A percentile compares a stretch with the other conserved stretches of the same genome.
These are phyloP conservation scores for Haplographium delicatum DNA, from an alignment of 495 filamentous ascomycete species.

Conservation along the genomic window DNA sequence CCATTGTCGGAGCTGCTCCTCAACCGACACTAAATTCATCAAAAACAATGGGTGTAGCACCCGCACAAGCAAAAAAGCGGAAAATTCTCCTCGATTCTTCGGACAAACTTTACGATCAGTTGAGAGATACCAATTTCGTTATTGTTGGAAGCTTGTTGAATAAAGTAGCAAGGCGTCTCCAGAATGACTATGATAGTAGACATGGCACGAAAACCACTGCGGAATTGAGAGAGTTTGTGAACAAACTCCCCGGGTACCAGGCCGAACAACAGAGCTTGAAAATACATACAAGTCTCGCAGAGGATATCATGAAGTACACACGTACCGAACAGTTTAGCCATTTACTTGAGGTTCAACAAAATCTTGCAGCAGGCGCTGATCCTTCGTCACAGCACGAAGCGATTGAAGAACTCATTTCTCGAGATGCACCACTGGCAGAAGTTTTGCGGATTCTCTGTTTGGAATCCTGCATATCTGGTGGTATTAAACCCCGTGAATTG, in stretches of 20 bases:
- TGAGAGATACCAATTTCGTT: slow-evolving; percentile 92
- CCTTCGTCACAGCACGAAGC: slow-evolving; percentile 81
- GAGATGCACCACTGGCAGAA: slow-evolving; percentile 69
- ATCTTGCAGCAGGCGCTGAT: slow-evolving; percentile 86
- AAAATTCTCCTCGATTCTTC: slow-evolving; percentile 87
- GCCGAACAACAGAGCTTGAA: slow-evolving; percentile 88
- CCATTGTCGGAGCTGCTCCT: slow-evolving; percentile 72
- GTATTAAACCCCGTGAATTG: slow-evolving; percentile 78
- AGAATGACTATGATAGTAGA: slow-evolving; percentile 84
- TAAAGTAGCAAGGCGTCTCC: slow-evolving; percentile 82
- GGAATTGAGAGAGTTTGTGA: slow-evolving; percentile 89
- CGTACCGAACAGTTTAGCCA: slow-evolving; percentile 82
- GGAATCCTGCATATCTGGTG: slow-evolving; percentile 84
- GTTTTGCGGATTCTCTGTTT: slow-evolving; percentile 84
- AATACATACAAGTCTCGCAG: slow-evolving; percentile 83
- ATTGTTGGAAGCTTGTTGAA: slow-evolving; percentile 86
- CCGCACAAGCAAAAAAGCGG: slow-evolving; percentile 65
- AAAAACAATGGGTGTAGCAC: slow-evolving; percentile 46
- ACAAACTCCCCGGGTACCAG: slow-evolving; percentile 86
- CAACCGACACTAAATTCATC: slow-evolving; percentile 50
- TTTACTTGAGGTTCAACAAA: slow-evolving; percentile 89
- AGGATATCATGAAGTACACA: slow-evolving; percentile 92
- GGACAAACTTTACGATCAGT: slow-evolving; percentile 81
- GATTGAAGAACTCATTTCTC: slow-evolving; percentile 89
- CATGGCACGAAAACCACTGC: slow-evolving; percentile 81